Percentiles rank a stretch among this genome's conserved stretches.
These are phyloP conservation scores for Exophiala sp. DNA, from an alignment of 2,329 filamentous ascomycete genomes.

Conservation along the genomic window DNA sequence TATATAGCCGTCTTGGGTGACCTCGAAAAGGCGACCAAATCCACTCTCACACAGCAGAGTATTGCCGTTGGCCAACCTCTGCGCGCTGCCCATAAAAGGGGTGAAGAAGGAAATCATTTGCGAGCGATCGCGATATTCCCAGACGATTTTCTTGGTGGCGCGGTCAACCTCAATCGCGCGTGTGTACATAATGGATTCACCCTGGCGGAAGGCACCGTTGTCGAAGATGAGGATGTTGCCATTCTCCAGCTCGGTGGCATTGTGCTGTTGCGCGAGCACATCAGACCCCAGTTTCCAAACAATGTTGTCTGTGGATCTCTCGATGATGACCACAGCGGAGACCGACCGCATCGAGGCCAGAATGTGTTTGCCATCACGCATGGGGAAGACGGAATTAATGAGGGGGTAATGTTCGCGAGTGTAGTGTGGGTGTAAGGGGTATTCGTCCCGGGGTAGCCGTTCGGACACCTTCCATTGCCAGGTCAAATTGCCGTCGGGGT, in stretches of 20 bases:
- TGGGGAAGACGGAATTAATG: constrained; percentile 41
- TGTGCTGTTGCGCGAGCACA: constrained; percentile 43
- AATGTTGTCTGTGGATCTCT: constrained; percentile 37
- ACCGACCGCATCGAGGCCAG: constrained; percentile 41
- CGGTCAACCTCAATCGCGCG: constrained; percentile 41
- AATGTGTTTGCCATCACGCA: constrained; percentile 38
- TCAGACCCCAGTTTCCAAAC: constrained; percentile 41
- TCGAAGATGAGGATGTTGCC: constrained; percentile 45
- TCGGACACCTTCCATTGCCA: constrained; percentile 44
- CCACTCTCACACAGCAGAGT: constrained; percentile 42
- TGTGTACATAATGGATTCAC: constrained; percentile 39
- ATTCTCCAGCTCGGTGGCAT: constrained; percentile 38
- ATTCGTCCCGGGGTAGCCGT: constrained; percentile 36
- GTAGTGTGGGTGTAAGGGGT: constrained; percentile 39
- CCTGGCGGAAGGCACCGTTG: constrained; percentile 41
- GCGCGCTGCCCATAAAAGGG: constrained; percentile 45
- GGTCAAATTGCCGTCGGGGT: constrained; percentile 36
- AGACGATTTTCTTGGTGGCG: constrained; percentile 38
- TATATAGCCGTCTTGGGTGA: constrained; percentile 38
- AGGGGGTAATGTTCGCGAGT: constrained; percentile 42
- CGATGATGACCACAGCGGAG: constrained; percentile 42
- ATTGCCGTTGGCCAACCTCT: constrained; percentile 40
- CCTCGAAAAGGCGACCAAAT: constrained; percentile 43
- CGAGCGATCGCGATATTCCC: constrained; percentile 41
- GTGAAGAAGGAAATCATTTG: constrained; percentile 41